Conservation (phyloP, 768 basidiomycete genomes). For the Xanthoconium stramineum region DNA sequence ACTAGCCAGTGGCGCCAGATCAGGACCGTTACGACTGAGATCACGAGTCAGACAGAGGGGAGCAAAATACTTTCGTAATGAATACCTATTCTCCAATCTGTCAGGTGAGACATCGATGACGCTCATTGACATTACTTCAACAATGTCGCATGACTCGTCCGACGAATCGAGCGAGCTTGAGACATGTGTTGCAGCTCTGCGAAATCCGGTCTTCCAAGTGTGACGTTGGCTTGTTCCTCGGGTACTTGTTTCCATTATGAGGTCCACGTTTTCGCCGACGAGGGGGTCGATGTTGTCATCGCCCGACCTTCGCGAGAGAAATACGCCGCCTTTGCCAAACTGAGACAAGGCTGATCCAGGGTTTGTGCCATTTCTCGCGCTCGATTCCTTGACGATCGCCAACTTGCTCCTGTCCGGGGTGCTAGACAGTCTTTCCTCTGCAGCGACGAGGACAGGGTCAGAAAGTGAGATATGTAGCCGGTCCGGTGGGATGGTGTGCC, state of each 20-base stretch:
- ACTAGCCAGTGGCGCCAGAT: slow-evolving; percentile 27
- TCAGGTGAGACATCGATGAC: not conserved
- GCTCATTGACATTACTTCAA: slow-evolving; percentile 3
- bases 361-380: not conserved
- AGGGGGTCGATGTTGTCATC: not conserved
- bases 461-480: slow-evolving; percentile 22
- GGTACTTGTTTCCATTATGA: not conserved
- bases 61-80: too few species aligned
- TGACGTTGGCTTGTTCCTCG: not conserved
- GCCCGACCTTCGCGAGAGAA: not conserved
- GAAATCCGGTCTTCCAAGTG: not conserved
- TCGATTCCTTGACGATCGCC: not conserved
- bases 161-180: not conserved
- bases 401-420: not conserved
- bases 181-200: not conserved
- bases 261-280: not conserved
- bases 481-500: slow-evolving; percentile 8
- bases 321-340: not conserved
- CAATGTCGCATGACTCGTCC: slow-evolving; percentile 6
- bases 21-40: slow-evolving; percentile 2
- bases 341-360: not conserved
- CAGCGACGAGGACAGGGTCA: slow-evolving; percentile 22
- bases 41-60: slow-evolving; percentile 7
- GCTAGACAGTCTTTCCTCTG: slow-evolving; percentile 11
- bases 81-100: slow-evolving; percentile 13